Percentiles rank a stretch among this genome's conserved stretches.
These are phyloP conservation scores for Phytophthora pluvialis DNA, from an alignment of 352 stramenopile species.

Conservation along the genomic window DNA sequence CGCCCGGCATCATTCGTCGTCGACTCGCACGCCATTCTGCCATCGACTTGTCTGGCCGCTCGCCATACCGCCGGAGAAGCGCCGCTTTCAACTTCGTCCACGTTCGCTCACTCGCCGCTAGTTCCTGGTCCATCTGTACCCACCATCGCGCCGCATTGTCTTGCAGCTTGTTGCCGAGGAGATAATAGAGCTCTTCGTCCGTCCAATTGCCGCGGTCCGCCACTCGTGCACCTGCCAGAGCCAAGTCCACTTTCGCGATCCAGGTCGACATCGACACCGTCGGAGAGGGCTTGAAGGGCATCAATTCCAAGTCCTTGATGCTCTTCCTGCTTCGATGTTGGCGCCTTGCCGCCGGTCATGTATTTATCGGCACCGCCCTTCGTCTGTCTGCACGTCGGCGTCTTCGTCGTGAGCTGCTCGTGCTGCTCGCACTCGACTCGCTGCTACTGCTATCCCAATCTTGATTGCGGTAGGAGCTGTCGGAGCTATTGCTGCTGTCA, in stretches of 20 bases:
- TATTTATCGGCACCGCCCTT: not conserved
- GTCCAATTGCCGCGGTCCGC: not conserved
- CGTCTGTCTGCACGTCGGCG: no score
- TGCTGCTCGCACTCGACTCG: no score
- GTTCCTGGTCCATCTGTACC: constrained; percentile 4
- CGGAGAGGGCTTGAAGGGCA: not conserved
- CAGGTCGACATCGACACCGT: not conserved
- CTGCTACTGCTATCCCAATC: no score
- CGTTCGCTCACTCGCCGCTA: not conserved
- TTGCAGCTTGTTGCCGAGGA: constrained; percentile 7
- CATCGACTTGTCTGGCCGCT: not conserved
- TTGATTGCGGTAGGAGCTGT: no score
- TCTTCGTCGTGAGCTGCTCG: not conserved
- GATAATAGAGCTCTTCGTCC: not conserved
- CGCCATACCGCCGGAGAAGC: not conserved
- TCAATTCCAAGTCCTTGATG: not conserved
- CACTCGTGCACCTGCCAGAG: not conserved
- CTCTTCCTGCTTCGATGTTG: not conserved
- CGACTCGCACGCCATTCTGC: constrained; percentile 3
- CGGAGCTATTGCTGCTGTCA: not conserved
- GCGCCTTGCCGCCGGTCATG: not conserved
- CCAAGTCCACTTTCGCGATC: not conserved
- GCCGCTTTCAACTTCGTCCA: constrained; percentile 6
- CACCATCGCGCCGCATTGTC: not conserved
- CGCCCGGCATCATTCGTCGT: not conserved